Base-by-base conservation (phyloP, 768 basidiomycete species). In the Pilatotrama ljubarskyi region DNA sequence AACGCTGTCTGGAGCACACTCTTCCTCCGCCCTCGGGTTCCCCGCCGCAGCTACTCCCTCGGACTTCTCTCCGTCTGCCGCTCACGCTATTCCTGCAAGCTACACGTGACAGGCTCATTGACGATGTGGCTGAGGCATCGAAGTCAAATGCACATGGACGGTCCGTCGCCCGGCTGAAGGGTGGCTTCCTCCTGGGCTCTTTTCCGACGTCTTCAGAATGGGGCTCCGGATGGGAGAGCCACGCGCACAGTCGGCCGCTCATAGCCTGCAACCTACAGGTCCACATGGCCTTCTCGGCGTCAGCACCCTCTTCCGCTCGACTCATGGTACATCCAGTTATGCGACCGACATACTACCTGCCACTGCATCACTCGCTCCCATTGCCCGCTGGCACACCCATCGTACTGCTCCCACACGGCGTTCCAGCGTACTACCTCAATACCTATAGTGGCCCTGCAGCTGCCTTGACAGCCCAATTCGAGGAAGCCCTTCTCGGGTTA, bases 341-440 rank as follows among this genome's bases (percentile, higher is more conserved):
- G 36, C 74, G 78, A 11, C 70, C 82, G 5, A 88, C 88, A 1
- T 79, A 82, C 18, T 84, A 84, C 66, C 73, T 86, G 44, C 81
- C 85, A 9, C 74, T 91, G 6, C 57, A 63, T 14, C 46, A 58
- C 18, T 38, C 52, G 24, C 71, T 80, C 13, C 82, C 84, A 20
- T 69, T 84, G 17, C 70, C 80, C 25, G 70, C 83, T 10, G 90
- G 90, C 9, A 79, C 85, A 11, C 89, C 90, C 9, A 85, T 93
- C 51, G 80, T 77, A 10, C 77, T 93, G 3, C 78, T 92, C 18
- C 91, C 91, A 5, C 80, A 84, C 61, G 86, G 82, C 29, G 84
- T 82, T 4, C 89, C 91, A 2, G 90, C 90, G 2, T 89, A 86
- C 72, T 89, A 82, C 64, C 75, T 92, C 40, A 78, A 84, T n/a